Evolutionary conservation across 306 rosid genomes (phyloP).

Genomic region (Vigna reflexopilosa): DNA sequence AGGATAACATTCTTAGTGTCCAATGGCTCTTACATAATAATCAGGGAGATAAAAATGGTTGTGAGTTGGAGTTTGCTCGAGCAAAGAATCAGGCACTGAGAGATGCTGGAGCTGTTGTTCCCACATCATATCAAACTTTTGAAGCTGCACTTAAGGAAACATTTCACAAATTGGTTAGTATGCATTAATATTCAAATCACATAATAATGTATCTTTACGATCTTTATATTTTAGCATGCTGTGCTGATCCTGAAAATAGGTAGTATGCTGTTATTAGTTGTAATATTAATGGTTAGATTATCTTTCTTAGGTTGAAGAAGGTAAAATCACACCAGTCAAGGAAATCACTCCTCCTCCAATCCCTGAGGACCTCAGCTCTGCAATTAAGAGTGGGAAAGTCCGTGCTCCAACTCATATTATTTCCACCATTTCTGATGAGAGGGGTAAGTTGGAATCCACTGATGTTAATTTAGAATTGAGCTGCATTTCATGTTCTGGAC

Average conservation of each 20-base stretch:
- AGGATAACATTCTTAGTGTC: conserved; percentile 42
- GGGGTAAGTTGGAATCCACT: conserved; percentile 60
- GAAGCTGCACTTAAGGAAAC: conserved; percentile 82
- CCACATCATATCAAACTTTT: conserved; percentile 86
- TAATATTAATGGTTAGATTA: conserved; percentile 20
- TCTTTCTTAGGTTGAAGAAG: conserved; percentile 65
- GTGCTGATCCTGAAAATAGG: conserved; percentile 10
- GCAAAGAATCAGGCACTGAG: conserved; percentile 91
- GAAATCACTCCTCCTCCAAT: conserved; percentile 90
- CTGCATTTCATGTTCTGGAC: conserved; percentile 6
- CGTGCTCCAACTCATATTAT: conserved; percentile 97
- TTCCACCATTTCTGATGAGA: conserved; percentile 97
- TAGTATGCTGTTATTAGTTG: neutral
- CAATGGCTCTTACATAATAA: conserved; percentile 23
- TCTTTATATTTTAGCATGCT: neutral
- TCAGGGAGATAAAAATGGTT: conserved; percentile 99
- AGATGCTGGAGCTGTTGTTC: conserved; percentile 97
- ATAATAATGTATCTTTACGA: too few species aligned
- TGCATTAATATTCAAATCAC: conserved; percentile 23
- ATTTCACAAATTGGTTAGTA: conserved; percentile 81
- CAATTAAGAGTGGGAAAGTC: conserved; percentile 94
- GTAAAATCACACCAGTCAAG: conserved; percentile 77
- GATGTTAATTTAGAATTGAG: conserved; percentile 3
- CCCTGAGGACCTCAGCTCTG: conserved; percentile 88
- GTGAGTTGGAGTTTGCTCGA: conserved; percentile 96